Percentiles rank a stretch among this genome's conserved stretches.
phyloP scores from a whole-genome alignment of 2,329 filamentous ascomycete species.

The Colletotrichum noveboracense region DNA sequence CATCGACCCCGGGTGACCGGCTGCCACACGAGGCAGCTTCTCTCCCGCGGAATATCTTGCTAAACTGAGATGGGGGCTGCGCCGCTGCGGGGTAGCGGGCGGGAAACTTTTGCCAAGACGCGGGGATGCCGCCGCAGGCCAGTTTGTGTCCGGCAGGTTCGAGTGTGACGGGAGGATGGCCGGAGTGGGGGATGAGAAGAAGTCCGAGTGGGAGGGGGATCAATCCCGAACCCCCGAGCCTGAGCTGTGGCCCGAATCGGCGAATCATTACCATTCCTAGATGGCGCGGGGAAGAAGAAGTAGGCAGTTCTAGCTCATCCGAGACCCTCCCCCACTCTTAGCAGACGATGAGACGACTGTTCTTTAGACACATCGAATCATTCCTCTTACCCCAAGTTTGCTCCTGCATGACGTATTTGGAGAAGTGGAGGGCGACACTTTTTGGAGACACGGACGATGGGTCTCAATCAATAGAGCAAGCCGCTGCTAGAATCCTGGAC shows the following conservation, averaged over 20 bases:
- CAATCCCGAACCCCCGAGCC: constrained; percentile 11
- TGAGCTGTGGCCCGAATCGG: neutral
- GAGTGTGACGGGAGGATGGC: neutral
- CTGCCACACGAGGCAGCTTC: neutral
- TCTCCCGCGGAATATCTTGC: constrained; percentile 13
- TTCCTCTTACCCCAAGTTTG: neutral
- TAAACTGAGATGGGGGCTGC: neutral
- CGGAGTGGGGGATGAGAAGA: neutral
- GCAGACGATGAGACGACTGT: neutral
- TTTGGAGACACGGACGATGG: neutral
- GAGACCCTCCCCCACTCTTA: neutral
- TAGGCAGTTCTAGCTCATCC: neutral
- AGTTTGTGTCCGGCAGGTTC: neutral
- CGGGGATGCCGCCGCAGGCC: neutral
- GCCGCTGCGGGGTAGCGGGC: constrained; percentile 13
- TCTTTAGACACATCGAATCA: neutral
- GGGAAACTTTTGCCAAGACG: constrained; percentile 10
- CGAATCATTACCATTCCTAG: neutral
- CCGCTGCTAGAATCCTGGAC: neutral
- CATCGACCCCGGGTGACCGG: neutral
- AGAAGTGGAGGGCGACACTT: neutral
- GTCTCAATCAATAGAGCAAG: neutral
- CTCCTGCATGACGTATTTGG: constrained; percentile 4
- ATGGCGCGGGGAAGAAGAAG: neutral
- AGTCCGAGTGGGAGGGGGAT: neutral